These are phyloP conservation scores for Yamadazyma akitaensis DNA, from an alignment of 805 yeast species.

Conservation along the genomic window DNA sequence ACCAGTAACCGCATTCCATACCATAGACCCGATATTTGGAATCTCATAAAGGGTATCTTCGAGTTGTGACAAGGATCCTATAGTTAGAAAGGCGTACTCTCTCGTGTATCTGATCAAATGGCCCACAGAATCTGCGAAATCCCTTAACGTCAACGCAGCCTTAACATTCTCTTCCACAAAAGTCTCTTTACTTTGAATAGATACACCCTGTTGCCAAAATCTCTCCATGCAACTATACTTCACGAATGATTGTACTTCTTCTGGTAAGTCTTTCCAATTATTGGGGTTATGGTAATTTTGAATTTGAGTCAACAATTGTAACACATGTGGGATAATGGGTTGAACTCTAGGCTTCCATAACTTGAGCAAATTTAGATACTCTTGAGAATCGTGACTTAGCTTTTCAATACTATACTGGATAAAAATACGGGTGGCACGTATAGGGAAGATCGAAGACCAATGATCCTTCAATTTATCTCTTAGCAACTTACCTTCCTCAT, in stretches of 20 bases:
- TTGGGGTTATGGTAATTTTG: slow-evolving; percentile 93
- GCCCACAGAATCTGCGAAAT: slow-evolving; percentile 97
- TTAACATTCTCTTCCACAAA: slow-evolving; percentile 91
- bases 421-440: slow-evolving; percentile 90
- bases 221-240: slow-evolving; percentile 84
- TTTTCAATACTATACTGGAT: slow-evolving; percentile 95
- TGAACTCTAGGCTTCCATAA: slow-evolving; percentile 93
- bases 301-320: slow-evolving; percentile 83
- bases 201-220: slow-evolving; percentile 98
- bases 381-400: slow-evolving; percentile 72
- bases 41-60: slow-evolving; percentile 87
- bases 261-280: slow-evolving; percentile 85
- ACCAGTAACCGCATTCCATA: slow-evolving; percentile 88
- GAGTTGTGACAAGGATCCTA: slow-evolving; percentile 84
- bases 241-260: slow-evolving; percentile 90
- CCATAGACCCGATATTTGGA: slow-evolving; percentile 69
- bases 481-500: slow-evolving; percentile 76
- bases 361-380: slow-evolving; percentile 62
- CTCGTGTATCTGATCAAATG: slow-evolving; percentile 93
- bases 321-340: slow-evolving; percentile 86
- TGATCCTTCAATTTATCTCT: slow-evolving; percentile 79
- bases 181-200: slow-evolving; percentile 89
- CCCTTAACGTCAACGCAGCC: slow-evolving; percentile 90
- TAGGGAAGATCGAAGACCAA: slow-evolving; percentile 94
- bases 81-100: slow-evolving; percentile 88